Evolutionary conservation across 2,329 filamentous ascomycete species (phyloP), one percentile per base, ranked within the genome.

Genomic region (Cladosporium colombiae): DNA sequence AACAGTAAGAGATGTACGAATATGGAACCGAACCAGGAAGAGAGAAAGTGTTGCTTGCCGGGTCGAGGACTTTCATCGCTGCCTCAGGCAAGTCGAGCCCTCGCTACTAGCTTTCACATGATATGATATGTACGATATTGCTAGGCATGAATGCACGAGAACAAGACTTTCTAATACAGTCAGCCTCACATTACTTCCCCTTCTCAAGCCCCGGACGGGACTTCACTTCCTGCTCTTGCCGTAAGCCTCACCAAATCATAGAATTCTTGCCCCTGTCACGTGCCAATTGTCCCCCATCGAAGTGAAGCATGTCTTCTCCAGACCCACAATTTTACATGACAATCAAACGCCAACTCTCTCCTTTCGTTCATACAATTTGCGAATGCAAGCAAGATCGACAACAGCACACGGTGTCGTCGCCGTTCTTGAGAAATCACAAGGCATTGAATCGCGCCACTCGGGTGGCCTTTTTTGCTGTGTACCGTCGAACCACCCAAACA

Each of bases 111-210:
- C 27, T 55, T 55, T 55, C 52, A 29, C 52, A 55, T 55, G 52
- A 55, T 14, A 55, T 55, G 52, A 33, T 55, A 46, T 46, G 40
- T 46, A 55, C 29, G 16, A 55, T n/a, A 31, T 55, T 55, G 27
- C 29, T n/a, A 23, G 31, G 29, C 11, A 55, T 13, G 31, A 55
- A 55, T 55, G 50, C 52, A 55, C 29, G 25, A 29, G 49, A 52
- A 29, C 49, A 29, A 29, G 49, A 25, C 49, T 29, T 23, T 27
- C 1, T 27, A 25, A 27, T 29, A 29, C 49, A 16, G 5, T 11
- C 13, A 52, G 23, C 23, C 52, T 56, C 29, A 56, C 14, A 11
- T 35, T 35, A 13, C 13, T 18, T 33, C 8, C 31, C 14, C n/a
- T 23, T 40, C 23, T 2, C 5, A 40, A 57, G 55, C 23, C 33